These are phyloP conservation scores for Mycocalia duriaeana DNA, from an alignment of 1,284 basidiomycete species.

Conservation along the genomic window DNA sequence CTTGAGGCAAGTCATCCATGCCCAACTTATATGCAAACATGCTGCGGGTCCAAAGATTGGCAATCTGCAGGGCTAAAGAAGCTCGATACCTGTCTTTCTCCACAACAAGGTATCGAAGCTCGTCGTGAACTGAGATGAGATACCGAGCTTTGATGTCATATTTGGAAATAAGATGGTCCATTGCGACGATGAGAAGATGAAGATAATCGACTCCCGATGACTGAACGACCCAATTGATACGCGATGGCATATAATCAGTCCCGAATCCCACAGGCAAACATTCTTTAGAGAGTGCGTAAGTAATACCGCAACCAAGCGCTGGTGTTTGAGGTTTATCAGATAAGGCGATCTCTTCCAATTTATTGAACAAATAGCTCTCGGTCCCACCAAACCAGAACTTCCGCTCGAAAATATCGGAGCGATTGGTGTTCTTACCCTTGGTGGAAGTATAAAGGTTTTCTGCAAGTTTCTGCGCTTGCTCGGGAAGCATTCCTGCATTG, in stretches of 20 bases:
- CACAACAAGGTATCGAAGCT: constrained; percentile 88
- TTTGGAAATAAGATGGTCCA: constrained; percentile 82
- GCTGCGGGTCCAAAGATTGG: constrained; percentile 93
- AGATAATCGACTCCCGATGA: constrained; percentile 98
- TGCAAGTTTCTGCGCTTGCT: constrained; percentile 79
- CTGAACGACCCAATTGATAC: constrained; percentile 99
- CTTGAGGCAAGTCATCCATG: constrained; percentile 93
- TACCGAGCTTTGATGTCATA: constrained; percentile 91
- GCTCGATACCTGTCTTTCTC: constrained; percentile 87
- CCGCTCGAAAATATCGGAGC: constrained; percentile 62
- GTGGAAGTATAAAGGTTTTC: constrained; percentile 89
- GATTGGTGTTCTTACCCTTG: constrained; percentile 84
- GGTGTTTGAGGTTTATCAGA: constrained; percentile 88
- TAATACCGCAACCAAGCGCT: constrained; percentile 91
- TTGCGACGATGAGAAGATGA: constrained; percentile 91
- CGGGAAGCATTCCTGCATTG: constrained; percentile 75
- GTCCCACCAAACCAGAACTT: constrained; percentile 98
- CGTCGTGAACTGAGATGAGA: constrained; percentile 96
- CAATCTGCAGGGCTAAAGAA: constrained; percentile 91
- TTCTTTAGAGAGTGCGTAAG: constrained; percentile 85
- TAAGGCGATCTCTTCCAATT: constrained; percentile 91
- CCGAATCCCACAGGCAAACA: constrained; percentile 79
- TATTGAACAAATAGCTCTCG: constrained; percentile 99
- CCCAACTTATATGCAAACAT: constrained; percentile 91
- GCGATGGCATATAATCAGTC: constrained; percentile 88